Evolutionary conservation across 345 rosid genomes (phyloP), one percentile per base, ranked within the genome.

Genomic region (Moringa oleifera): DNA sequence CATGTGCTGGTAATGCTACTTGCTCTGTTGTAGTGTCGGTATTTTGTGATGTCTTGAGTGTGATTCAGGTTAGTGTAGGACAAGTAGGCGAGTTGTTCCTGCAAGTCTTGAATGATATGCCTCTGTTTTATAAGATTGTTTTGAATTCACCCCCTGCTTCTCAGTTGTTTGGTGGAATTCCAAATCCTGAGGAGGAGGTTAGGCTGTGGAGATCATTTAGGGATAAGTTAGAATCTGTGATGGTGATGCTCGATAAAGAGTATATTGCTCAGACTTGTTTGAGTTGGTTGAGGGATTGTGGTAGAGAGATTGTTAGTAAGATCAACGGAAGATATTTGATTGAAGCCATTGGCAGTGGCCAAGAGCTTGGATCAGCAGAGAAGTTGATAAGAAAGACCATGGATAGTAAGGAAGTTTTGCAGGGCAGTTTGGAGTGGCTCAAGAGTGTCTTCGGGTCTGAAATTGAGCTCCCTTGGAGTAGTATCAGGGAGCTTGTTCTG

Each of bases 381-480:
- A 81, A 78, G 71, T 57, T 67, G 67, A 78, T 87, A 23, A 73
- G 91, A 58, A 75, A 76, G 68, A 83, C 81, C 1, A 81, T 87
- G 78, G 87, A 83, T 56, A 76, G 81, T 71, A 87, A 85, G 79
- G 78, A 78, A 69, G 88, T 85, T 20, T 67, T 83, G 65, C 80
- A 78, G 52, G 89, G 85, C 52, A 87, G 87, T 77, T 75, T 85
- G 77, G 90, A 85, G 53, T 87, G 95, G 95, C 85, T 87, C 56
- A 83, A 77, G 79, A 74, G 67, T 58, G 90, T 85, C 31, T 87
- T 85, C 21, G 91, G 95, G 49, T 87, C 89, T 20, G 95, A 87
- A 71, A 81, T 87, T 7, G 90, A 85, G 78, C 73, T 87, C 73
- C 95, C 91, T 7, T 87, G 95, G 95, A 81, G 86, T 65, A 81